A percentile compares a stretch with the other conserved stretches of the same genome.
phyloP scores from a whole-genome alignment of 1,139 yeast genomes.

The Pichia sp. region DNA sequence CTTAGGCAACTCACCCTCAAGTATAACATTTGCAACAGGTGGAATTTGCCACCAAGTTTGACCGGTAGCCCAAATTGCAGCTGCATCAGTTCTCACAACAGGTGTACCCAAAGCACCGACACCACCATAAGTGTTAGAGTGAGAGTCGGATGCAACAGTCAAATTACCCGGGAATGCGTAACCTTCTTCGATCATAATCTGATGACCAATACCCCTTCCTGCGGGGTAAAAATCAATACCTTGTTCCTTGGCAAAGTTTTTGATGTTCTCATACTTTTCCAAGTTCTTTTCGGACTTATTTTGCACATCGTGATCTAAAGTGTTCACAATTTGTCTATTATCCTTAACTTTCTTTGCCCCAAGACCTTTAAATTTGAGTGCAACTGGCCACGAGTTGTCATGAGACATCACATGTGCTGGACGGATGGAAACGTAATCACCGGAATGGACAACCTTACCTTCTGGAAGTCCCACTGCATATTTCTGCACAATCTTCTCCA shows the following conservation, averaged over 20 bases:
- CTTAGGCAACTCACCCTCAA: conserved; percentile 69
- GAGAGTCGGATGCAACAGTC: conserved; percentile 97
- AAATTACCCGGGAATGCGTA: conserved; percentile 92
- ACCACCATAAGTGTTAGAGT: conserved; percentile 97
- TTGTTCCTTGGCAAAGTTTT: conserved; percentile 78
- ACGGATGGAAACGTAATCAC: conserved; percentile 89
- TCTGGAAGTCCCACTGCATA: conserved; percentile 78
- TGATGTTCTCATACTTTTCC: conserved; percentile 81
- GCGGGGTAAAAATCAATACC: conserved; percentile 99
- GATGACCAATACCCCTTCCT: conserved; percentile 98
- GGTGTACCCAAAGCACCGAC: conserved; percentile 95
- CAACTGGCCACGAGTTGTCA: conserved; percentile 99
- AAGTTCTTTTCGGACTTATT: conserved; percentile 83
- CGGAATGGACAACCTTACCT: conserved; percentile 69
- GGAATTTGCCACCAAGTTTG: conserved; percentile 99
- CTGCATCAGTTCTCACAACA: conserved; percentile 96
- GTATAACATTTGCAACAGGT: conserved; percentile 92
- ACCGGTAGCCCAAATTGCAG: conserved; percentile 99
- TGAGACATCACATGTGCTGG: conserved; percentile 99
- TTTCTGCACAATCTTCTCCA: conserved; percentile 91
- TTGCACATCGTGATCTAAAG: conserved; percentile 97
- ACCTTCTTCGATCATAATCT: conserved; percentile 98
- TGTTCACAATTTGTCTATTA: conserved; percentile 86
- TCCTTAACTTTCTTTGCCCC: conserved; percentile 83
- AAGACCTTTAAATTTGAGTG: conserved; percentile 88